A percentile compares a stretch with the other conserved stretches of the same genome.
Conservation (phyloP, 148 eudicot genomes). For the Cornus kousa region DNA sequence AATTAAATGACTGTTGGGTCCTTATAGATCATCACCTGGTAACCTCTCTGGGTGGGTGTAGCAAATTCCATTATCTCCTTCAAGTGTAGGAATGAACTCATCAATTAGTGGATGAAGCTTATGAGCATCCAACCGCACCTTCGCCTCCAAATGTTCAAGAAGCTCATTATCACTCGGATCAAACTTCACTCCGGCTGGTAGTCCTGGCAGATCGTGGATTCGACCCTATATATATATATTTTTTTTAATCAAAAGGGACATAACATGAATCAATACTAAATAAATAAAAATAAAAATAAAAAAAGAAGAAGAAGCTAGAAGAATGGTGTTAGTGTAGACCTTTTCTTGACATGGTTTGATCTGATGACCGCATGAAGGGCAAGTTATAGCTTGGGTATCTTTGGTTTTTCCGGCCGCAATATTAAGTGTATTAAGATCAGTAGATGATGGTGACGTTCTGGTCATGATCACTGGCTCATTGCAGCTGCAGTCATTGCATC, state of each 20-base stretch:
- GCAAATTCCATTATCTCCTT: constrained; percentile 71
- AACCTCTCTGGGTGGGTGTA: constrained; percentile 74
- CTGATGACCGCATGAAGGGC: constrained; percentile 70
- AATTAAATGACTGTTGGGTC: too few species aligned
- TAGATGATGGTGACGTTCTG: constrained; percentile 17
- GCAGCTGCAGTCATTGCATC: constrained; percentile 37
- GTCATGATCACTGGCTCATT: constrained; percentile 20
- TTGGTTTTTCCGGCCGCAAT: not conserved
- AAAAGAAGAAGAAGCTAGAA: too few species aligned
- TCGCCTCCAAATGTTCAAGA: constrained; percentile 66
- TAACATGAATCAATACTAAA: not conserved
- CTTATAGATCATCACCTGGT: constrained; percentile 42
- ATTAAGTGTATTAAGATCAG: not conserved
- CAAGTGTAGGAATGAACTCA: constrained; percentile 68
- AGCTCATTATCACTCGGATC: constrained; percentile 79
- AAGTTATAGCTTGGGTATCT: constrained; percentile 18
- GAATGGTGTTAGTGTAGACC: constrained; percentile 19
- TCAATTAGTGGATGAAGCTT: constrained; percentile 67
- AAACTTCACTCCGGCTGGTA: constrained; percentile 82
- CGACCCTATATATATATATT: constrained; percentile 38
- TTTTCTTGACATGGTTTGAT: constrained; percentile 44
- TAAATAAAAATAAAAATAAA: not conserved
- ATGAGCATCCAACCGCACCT: constrained; percentile 36
- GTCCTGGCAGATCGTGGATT: constrained; percentile 66
- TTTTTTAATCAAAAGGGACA: not conserved